Percentiles rank a stretch among this genome's conserved stretches.
Evolutionary conservation across 2,329 filamentous ascomycete genomes (phyloP).

Genomic region (Pseudovirgaria hyperparasitica): DNA sequence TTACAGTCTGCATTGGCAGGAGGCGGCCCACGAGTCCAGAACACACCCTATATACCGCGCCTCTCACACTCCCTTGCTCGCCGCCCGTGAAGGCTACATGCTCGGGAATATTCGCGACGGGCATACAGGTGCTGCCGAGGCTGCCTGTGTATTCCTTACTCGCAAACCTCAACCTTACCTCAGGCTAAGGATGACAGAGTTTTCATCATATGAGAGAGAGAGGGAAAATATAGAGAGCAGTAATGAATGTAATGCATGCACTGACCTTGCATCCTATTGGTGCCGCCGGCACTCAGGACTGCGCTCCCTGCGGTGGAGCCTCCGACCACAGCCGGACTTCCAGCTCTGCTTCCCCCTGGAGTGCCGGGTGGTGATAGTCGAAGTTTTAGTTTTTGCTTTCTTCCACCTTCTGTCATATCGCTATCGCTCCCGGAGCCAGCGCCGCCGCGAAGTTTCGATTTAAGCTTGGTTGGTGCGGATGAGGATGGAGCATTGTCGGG

Average conservation of each 20-base stretch:
- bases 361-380: conserved; percentile 45
- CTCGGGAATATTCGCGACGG: too few relatives aligned
- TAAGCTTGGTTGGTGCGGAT: conserved; percentile 8
- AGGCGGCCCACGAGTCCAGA: too few relatives aligned
- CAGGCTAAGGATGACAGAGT: too few relatives aligned
- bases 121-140: too few relatives aligned
- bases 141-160: too few relatives aligned
- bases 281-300: conserved; percentile 2
- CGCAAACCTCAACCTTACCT: too few relatives aligned
- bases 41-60: too few relatives aligned
- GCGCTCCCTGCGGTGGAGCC: conserved; percentile 19
- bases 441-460: conserved; percentile 12
- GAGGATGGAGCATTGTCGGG: conserved; percentile 13
- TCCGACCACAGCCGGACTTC: conserved; percentile 26
- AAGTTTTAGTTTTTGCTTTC: conserved; percentile 39
- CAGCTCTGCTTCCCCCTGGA: conserved; percentile 45
- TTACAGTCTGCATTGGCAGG: too few relatives aligned
- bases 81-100: too few relatives aligned
- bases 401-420: conserved; percentile 57
- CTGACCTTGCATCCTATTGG: conserved; percentile 1
- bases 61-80: too few relatives aligned
- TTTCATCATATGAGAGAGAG: too few relatives aligned
- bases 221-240: neutral
- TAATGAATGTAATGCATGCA: neutral
- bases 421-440: conserved; percentile 58